Percentiles rank a stretch among this genome's conserved stretches.
Conservation (phyloP, 169 alveolate genomes). For the Cryptosporidium ryanae region DNA sequence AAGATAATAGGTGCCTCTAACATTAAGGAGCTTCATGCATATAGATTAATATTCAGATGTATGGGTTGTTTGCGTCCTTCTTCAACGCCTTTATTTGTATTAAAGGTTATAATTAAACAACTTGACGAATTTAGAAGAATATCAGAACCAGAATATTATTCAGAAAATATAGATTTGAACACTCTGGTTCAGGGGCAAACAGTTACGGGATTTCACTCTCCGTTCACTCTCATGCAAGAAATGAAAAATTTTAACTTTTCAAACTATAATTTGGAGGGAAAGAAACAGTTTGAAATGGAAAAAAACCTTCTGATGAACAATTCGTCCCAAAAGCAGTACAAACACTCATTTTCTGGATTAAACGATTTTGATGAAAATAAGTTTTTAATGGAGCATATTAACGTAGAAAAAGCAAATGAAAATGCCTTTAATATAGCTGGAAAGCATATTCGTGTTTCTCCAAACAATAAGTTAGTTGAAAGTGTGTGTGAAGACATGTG, state of each 20-base stretch:
- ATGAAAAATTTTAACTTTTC: too few relatives aligned
- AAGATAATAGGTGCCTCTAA: conserved; percentile 57
- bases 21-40: conserved; percentile 63
- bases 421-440: too few relatives aligned
- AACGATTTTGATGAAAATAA: too few relatives aligned
- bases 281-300: too few relatives aligned
- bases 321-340: not conserved
- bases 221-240: not conserved
- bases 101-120: conserved; percentile 49
- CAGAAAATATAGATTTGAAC: conserved; percentile 41
- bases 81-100: conserved; percentile 54
- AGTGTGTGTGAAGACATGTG: too few relatives aligned
- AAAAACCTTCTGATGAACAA: not conserved
- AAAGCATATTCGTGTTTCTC: too few relatives aligned
- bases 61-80: conserved; percentile 65
- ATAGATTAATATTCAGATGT: conserved; percentile 70
- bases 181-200: conserved; percentile 17
- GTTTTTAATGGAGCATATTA: too few relatives aligned
- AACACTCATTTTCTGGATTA: too few relatives aligned
- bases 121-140: conserved; percentile 73
- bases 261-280: too few relatives aligned
- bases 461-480: too few relatives aligned
- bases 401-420: too few relatives aligned
- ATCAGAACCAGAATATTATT: conserved; percentile 64
- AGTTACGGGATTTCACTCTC: not conserved